Evolutionary conservation across 2,329 filamentous ascomycete species (phyloP).

Genomic region (Nigrograna mackinnonii): DNA sequence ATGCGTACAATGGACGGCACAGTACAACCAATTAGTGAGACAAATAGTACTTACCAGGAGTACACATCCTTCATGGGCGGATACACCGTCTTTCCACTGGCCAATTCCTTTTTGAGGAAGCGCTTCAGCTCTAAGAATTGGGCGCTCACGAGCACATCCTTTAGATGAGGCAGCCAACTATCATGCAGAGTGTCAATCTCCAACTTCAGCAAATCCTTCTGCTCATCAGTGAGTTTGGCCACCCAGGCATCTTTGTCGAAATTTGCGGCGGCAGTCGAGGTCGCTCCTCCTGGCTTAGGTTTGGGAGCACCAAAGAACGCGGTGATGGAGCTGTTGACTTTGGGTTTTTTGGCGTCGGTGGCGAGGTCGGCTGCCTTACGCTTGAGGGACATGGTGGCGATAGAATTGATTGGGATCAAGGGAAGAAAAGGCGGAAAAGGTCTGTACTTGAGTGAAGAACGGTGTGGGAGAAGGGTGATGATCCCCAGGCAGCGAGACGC

Average conservation of each 20-base stretch:
- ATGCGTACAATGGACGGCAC: too few species aligned
- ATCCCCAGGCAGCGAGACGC: slow-evolving; percentile 12
- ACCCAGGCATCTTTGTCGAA: slow-evolving; percentile 94
- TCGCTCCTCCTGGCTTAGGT: slow-evolving; percentile 25
- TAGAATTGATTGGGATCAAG: slow-evolving; percentile 12
- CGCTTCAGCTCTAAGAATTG: slow-evolving; percentile 87
- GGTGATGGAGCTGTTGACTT: slow-evolving; percentile 75
- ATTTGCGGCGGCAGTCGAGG: too few species aligned
- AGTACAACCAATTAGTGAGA: too few species aligned
- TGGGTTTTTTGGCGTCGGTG: slow-evolving; percentile 54
- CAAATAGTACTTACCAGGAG: slow-evolving; percentile 72
- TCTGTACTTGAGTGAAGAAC: background rate
- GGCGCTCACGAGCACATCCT: slow-evolving; percentile 77
- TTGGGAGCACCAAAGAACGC: slow-evolving; percentile 80
- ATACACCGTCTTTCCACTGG: slow-evolving; percentile 76
- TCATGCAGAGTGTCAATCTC: slow-evolving; percentile 93
- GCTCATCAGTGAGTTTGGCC: slow-evolving; percentile 76
- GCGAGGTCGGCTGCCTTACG: slow-evolving; percentile 52
- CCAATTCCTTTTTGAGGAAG: slow-evolving; percentile 80
- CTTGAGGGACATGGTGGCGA: slow-evolving; percentile 51
- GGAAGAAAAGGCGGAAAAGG: slow-evolving; percentile 3
- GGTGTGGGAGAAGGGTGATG: background rate
- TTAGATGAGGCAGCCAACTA: slow-evolving; percentile 87
- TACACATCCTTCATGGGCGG: slow-evolving; percentile 90
- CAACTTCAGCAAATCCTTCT: slow-evolving; percentile 78